Base-by-base conservation (phyloP, 2,329 filamentous ascomycete species). In the Trichophaea hybrida region DNA sequence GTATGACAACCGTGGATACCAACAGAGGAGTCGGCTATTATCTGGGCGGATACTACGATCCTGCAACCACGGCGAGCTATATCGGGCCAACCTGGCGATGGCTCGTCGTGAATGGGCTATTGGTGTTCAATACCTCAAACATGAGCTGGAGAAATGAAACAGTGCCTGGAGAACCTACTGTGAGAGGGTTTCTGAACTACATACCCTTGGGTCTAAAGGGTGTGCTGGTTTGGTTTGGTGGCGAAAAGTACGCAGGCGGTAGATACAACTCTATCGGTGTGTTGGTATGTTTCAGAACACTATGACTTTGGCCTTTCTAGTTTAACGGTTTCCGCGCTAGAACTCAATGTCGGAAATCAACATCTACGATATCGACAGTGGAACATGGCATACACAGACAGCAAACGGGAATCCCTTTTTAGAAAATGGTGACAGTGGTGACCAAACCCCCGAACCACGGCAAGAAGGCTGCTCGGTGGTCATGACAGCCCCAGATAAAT, bases 391-490 rank as follows among this genome's bases (percentile, higher is more conserved):
- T 43, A 43, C 10, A 15, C 38, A 43, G 15, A 43, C 38, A 43
- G 38, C 38, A 43, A 43, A 12, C 10, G 38, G 38, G 15, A 24
- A 24, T 24, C 24, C 24, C 24, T 24, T 24, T 24, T 24, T 24
- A 24, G 24, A 24, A 24, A 43, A 15, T 43, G 3, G 10, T 43
- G 38, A 43, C 10, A 12, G 10, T 15, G 10, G 10, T 4, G 75
- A 75, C 0, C 24, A 2, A 24, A 76, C 76, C 6, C 83, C 84
- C 0, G 73, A 77, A 0, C 81, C 73, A 70, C 79, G 71, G 69
- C 85, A 72, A 70, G 84, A 75, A 76, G 84, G 68, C 0, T 93
- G 87, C 68, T 82, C 85, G 2, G 83, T 88, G 0, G 80, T 87
- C 1, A 85, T 80, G 12, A 75, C 80, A 0, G 83, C 86, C 12